A percentile compares a stretch with the other conserved stretches of the same genome.
Conservation (phyloP, 192 early-diverging fungal genomes). For the Backusella parvicylindrica region DNA sequence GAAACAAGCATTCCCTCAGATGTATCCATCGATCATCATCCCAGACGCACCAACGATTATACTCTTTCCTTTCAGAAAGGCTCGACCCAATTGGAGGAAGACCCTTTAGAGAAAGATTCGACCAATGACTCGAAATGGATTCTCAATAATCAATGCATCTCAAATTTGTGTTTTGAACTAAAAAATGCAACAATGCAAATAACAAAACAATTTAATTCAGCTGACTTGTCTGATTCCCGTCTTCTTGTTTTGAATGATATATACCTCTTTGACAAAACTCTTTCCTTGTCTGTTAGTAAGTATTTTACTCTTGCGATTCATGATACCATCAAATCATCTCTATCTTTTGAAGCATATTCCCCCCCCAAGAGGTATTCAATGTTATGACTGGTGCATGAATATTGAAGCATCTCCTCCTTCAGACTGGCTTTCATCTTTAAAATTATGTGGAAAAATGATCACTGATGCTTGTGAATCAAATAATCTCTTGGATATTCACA, state of each 20-base stretch:
- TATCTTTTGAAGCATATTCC: background rate
- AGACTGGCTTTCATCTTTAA: background rate
- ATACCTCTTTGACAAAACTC: background rate
- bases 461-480: background rate
- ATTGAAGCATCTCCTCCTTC: background rate
- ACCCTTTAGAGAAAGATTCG: background rate
- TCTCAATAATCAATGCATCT: background rate
- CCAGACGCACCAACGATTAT: slow-evolving; percentile 6
- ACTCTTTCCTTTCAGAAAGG: background rate
- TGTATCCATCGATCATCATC: background rate
- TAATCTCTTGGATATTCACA: slow-evolving; percentile 6
- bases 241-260: slow-evolving; percentile 1
- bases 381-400: background rate
- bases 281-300: background rate
- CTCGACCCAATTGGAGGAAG: background rate
- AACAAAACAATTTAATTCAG: background rate
- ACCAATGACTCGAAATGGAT: background rate
- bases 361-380: background rate
- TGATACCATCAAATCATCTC: background rate
- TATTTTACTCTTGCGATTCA: background rate
- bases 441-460: slow-evolving; percentile 1
- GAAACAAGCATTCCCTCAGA: background rate
- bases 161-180: background rate
- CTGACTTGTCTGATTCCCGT: background rate
- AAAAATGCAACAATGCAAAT: slow-evolving; percentile 4